phyloP scores from a whole-genome alignment of 1,284 basidiomycete genomes.

The Rhodotorula sp. region DNA sequence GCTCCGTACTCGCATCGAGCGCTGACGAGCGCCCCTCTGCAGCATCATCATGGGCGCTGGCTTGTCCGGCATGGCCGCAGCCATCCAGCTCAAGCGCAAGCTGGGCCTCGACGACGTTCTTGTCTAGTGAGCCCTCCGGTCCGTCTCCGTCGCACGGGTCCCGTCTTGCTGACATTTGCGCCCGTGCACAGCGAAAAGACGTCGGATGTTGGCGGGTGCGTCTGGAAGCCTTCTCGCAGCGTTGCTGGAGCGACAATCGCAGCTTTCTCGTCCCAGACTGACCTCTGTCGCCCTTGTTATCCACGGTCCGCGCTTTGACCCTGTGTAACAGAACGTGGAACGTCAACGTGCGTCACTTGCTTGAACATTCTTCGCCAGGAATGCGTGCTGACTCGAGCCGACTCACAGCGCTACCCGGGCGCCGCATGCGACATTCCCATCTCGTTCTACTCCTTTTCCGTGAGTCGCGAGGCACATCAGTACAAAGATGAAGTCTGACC shows the following conservation, averaged over 20 bases:
- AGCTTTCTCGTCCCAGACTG: background rate
- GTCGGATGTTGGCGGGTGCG: slow-evolving; percentile 30
- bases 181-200: slow-evolving; percentile 28
- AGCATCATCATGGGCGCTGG: slow-evolving; percentile 39
- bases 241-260: too few relatives aligned
- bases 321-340: slow-evolving; percentile 27
- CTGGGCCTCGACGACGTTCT: slow-evolving; percentile 33
- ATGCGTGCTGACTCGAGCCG: background rate
- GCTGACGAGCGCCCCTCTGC: background rate
- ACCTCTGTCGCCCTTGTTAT: background rate
- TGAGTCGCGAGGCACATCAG: background rate
- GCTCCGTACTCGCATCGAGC: background rate
- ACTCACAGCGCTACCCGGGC: slow-evolving; percentile 33
- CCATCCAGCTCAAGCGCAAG: slow-evolving; percentile 38
- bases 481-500: background rate
- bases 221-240: background rate
- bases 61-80: slow-evolving; percentile 30
- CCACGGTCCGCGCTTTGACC: background rate
- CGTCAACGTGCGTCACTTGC: slow-evolving; percentile 3
- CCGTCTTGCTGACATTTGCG: background rate
- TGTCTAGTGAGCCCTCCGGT: slow-evolving; percentile 28
- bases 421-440: slow-evolving; percentile 39
- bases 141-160: background rate
- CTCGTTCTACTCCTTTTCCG: slow-evolving; percentile 40
- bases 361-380: too few relatives aligned